These are phyloP conservation scores for Pterocarpus macrocarpus DNA, from an alignment of 306 rosid species.

Conservation along the genomic window DNA sequence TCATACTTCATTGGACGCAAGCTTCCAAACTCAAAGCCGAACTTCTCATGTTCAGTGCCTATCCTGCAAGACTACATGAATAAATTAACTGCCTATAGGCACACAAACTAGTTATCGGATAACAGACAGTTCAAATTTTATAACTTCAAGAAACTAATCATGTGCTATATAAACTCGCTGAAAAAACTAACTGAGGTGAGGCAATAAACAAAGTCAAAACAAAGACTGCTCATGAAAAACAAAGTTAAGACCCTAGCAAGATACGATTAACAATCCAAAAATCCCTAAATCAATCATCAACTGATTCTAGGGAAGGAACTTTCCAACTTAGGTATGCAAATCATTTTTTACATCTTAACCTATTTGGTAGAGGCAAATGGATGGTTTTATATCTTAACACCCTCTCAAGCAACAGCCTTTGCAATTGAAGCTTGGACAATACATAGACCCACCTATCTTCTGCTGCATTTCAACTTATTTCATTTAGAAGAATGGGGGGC, in stretches of 20 bases:
- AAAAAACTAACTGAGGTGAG: conserved; percentile 31
- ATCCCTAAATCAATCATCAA: not conserved
- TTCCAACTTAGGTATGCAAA: not conserved
- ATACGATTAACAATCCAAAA: conserved; percentile 6
- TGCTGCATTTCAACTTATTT: too few species aligned
- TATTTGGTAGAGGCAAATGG: too few species aligned
- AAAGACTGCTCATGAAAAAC: conserved; percentile 2
- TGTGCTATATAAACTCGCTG: conserved; percentile 19
- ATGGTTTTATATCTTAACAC: too few species aligned
- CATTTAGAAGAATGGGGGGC: too few species aligned
- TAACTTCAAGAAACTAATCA: conserved; percentile 24
- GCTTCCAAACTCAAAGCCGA: conserved; percentile 85
- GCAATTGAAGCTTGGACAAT: too few species aligned
- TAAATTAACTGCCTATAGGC: conserved; percentile 30
- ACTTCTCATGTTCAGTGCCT: conserved; percentile 99
- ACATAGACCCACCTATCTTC: too few species aligned
- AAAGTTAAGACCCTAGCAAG: conserved; percentile 15
- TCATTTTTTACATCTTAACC: too few species aligned
- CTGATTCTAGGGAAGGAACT: not conserved
- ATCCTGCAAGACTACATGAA: conserved; percentile 69
- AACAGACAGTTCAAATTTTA: conserved; percentile 13
- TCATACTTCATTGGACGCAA: conserved; percentile 85
- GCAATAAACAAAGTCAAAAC: not conserved
- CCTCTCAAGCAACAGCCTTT: too few species aligned
- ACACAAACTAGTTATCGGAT: conserved; percentile 9